Percentiles rank a stretch among this genome's conserved stretches.
These are phyloP conservation scores for Penicillium vulpinum DNA, from an alignment of 2,329 filamentous ascomycete species.

Conservation along the genomic window DNA sequence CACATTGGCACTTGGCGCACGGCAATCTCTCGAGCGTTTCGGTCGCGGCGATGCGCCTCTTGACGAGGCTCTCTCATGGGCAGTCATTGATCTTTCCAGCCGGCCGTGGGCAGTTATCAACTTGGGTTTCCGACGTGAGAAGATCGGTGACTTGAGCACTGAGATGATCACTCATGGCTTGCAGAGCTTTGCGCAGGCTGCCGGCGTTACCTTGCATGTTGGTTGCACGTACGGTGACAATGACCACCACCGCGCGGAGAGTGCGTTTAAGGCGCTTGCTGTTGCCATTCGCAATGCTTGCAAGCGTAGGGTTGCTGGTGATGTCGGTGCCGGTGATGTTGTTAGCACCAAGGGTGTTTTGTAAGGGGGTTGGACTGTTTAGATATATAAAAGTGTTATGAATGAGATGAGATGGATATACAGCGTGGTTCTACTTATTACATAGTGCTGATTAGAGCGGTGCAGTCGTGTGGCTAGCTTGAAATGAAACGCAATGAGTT, in stretches of 20 bases:
- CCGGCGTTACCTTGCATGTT: conserved; percentile 90
- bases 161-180: conserved; percentile 98
- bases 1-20: conserved; percentile 72
- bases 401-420: conserved; percentile 8
- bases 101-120: conserved; percentile 83
- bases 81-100: conserved; percentile 92
- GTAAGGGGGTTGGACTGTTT: conserved; percentile 32
- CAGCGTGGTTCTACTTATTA: neutral
- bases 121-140: conserved; percentile 82
- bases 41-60: conserved; percentile 90
- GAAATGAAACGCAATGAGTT: neutral
- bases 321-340: conserved; percentile 86
- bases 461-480: neutral
- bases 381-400: conserved; percentile 1
- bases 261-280: conserved; percentile 93
- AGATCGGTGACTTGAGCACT: conserved; percentile 86
- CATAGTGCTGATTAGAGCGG: neutral
- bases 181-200: conserved; percentile 88
- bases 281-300: conserved; percentile 80
- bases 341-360: conserved; percentile 95
- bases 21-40: conserved; percentile 82
- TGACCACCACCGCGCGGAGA: conserved; percentile 95
- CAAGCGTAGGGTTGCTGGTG: conserved; percentile 68
- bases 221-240: conserved; percentile 88
- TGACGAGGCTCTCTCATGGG: conserved; percentile 90